phyloP scores from a whole-genome alignment of 192 early-diverging fungal species.

The Pecoramyces ruminantium region DNA sequence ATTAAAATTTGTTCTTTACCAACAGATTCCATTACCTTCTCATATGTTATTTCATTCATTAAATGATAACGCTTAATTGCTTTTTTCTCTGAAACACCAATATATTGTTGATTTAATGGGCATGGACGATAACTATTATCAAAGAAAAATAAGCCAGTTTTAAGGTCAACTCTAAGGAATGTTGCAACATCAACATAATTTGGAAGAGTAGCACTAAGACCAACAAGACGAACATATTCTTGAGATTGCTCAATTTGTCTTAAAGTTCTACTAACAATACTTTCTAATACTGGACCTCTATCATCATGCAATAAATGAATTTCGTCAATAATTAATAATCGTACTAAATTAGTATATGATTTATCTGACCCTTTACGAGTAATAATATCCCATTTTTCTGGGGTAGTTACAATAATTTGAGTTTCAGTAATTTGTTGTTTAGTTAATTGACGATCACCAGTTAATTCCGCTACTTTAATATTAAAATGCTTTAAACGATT shows the following conservation, averaged over 20 bases:
- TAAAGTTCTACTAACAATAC: conserved; percentile 72
- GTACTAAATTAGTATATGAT: conserved; percentile 75
- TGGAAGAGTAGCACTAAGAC: conserved; percentile 83
- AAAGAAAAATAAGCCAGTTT: conserved; percentile 78
- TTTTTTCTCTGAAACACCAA: conserved; percentile 95
- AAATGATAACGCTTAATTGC: conserved; percentile 78
- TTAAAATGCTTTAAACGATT: conserved; percentile 56
- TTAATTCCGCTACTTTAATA: conserved; percentile 85
- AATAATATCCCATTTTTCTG: conserved; percentile 98
- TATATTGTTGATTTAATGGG: conserved; percentile 88
- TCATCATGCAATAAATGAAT: conserved; percentile 94
- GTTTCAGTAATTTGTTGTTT: conserved; percentile 92
- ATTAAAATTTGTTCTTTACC: conserved; percentile 76
- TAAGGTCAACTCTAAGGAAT: conserved; percentile 72
- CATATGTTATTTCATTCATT: conserved; percentile 94
- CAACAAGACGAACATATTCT: conserved; percentile 75
- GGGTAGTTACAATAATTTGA: conserved; percentile 93
- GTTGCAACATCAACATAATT: conserved; percentile 92
- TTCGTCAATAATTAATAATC: conserved; percentile 89
- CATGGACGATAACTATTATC: conserved; percentile 83
- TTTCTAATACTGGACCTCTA: conserved; percentile 90
- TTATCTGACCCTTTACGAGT: conserved; percentile 89
- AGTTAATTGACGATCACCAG: conserved; percentile 91
- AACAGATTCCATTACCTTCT: conserved; percentile 79
- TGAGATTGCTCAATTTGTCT: conserved; percentile 79